Evolutionary conservation across 371 early-diverging fungal species (phyloP).

Genomic region (Actinomucor elegans): DNA sequence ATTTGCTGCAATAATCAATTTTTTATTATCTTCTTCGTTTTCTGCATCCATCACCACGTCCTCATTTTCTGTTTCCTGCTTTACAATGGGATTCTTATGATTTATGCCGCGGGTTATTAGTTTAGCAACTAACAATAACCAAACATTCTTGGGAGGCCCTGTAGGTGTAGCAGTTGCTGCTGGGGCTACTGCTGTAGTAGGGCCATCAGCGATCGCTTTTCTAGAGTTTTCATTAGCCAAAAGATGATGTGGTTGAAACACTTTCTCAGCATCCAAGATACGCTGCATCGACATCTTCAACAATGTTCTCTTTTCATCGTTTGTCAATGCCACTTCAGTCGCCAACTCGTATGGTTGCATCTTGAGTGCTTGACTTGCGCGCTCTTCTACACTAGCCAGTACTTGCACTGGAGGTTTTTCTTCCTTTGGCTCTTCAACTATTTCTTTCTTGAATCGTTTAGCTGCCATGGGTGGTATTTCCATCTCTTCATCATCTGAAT

Average conservation of each 20-base stretch:
- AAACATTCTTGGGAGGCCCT: constrained; percentile 12
- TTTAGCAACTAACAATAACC: constrained; percentile 37
- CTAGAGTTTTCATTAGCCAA: not conserved
- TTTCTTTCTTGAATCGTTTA: not conserved
- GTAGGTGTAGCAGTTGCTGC: not conserved
- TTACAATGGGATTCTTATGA: not conserved
- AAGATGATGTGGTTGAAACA: not conserved
- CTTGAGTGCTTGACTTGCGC: constrained; percentile 41
- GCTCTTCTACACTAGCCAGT: constrained; percentile 45
- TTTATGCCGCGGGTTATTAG: constrained; percentile 29
- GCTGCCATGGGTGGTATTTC: not conserved
- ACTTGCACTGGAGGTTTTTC: constrained; percentile 16
- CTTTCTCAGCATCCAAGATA: constrained; percentile 32
- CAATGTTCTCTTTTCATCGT: constrained; percentile 20
- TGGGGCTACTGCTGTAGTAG: not conserved
- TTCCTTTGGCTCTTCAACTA: too few relatives aligned
- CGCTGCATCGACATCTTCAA: constrained; percentile 42
- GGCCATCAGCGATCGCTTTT: constrained; percentile 2
- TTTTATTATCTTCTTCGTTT: constrained; percentile 5
- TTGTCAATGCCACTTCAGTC: constrained; percentile 9
- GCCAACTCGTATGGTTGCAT: constrained; percentile 44
- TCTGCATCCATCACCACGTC: not conserved
- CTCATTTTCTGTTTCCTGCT: not conserved
- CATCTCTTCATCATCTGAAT: constrained; percentile 19
- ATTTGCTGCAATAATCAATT: not conserved